A percentile compares a stretch with the other conserved stretches of the same genome.
phyloP scores from a whole-genome alignment of 768 basidiomycete species.

The Sporobolomyces phaffii region DNA sequence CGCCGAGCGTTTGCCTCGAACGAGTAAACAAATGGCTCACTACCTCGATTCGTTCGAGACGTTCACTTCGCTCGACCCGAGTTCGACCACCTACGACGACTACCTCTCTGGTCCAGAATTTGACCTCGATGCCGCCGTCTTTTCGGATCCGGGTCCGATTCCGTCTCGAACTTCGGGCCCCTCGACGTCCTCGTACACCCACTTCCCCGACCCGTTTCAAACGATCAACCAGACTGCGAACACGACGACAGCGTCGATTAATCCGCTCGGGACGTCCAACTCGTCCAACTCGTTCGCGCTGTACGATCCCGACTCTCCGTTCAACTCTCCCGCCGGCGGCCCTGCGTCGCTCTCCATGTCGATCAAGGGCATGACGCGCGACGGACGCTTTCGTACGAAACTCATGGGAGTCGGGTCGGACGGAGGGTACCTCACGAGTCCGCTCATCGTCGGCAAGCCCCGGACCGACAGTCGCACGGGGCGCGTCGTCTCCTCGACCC shows the following conservation, averaged over 20 bases:
- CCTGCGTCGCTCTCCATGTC: slow-evolving; percentile 19
- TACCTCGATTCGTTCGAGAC: slow-evolving; percentile 32
- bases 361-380: slow-evolving; percentile 19
- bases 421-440: slow-evolving; percentile 43
- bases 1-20: background rate
- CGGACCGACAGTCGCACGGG: slow-evolving; percentile 24
- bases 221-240: background rate
- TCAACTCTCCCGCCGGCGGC: slow-evolving; percentile 17
- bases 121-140: slow-evolving; percentile 28
- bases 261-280: slow-evolving; percentile 2
- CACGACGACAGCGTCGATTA: background rate
- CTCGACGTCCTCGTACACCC: slow-evolving; percentile 19
- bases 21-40: slow-evolving; percentile 13
- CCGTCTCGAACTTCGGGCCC: slow-evolving; percentile 22
- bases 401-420: slow-evolving; percentile 42
- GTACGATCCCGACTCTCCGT: slow-evolving; percentile 40
- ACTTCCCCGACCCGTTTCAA: slow-evolving; percentile 11
- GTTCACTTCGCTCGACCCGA: slow-evolving; percentile 6
- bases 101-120: slow-evolving; percentile 7
- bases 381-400: slow-evolving; percentile 40
- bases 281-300: slow-evolving; percentile 14
- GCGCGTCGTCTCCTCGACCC: slow-evolving; percentile 1
- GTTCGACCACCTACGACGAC: background rate
- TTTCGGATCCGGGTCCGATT: slow-evolving; percentile 27
- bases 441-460: slow-evolving; percentile 30